Evolutionary conservation across 176 grass and related monocot genomes (phyloP), one percentile per base, ranked within the genome.

Genomic region (Triticum turgidum): DNA sequence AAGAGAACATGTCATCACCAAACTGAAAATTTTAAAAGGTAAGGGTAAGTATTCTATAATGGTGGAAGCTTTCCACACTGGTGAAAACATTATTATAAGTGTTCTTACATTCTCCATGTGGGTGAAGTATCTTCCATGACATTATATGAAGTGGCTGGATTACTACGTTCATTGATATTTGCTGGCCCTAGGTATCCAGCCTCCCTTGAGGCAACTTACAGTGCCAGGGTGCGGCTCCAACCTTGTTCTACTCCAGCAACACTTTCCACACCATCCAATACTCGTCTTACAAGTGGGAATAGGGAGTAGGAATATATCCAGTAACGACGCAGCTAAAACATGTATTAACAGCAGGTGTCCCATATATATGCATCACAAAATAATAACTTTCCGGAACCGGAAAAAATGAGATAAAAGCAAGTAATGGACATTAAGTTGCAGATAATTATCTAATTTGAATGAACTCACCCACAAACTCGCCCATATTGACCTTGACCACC

Each of bases 401-500:
- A 62, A 5, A 9, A 81, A 81, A 8, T 54, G 8, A 79, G 8
- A 80, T 24, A 87, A 64, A 83, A 69, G 37, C 22, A 75, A 59
- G 38, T 42, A 24, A 77, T 32, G 9, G 11, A 56, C 80, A 30
- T 13, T 64, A 83, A 32, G 61, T 25, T 10, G n/a, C 32, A 5
- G 70, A 37, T 44, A 12, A 82, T 21, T 12, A 72, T 25, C 71
- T 62, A 20, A 61, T 77, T 65, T 66, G 79, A 51, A 82, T 71
- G 41, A 76, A 66, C 93, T 92, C 65, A 95, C 90, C 94, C 94
- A 82, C 88, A 91, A 87, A 98, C 97, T 82, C 97, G 93, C 71
- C 97, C 97, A 86, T 94, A 98, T 91, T 98, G 97, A 89, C 97
- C 97, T 89, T 98, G 97, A 86, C 97, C 94, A 17, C 97, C 97